Conservation (phyloP, 1,284 basidiomycete species). For the Cutaneotrichosporon sp. region DNA sequence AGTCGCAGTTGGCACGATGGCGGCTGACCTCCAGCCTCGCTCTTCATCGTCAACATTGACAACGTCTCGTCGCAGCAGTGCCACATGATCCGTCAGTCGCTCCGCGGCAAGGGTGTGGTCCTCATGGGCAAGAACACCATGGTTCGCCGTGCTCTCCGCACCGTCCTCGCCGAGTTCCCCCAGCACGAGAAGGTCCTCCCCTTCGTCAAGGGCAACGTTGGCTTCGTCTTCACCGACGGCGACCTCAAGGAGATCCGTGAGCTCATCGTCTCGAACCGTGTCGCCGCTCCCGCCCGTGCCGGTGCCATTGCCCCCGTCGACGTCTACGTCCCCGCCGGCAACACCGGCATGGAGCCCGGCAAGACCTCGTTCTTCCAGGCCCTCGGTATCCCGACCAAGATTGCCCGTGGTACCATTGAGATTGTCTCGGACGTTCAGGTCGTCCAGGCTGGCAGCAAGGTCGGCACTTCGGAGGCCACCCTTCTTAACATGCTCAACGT, state of each 20-base stretch:
- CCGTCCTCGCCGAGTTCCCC: conserved; percentile 83
- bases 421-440: conserved; percentile 97
- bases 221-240: conserved; percentile 93
- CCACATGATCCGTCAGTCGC: conserved; percentile 77
- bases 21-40: conserved; percentile 66
- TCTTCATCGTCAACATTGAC: conserved; percentile 99
- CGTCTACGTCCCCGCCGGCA: conserved; percentile 88
- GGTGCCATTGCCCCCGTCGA: conserved; percentile 93
- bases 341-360: conserved; percentile 99
- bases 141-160: conserved; percentile 95
- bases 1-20: conserved; percentile 47
- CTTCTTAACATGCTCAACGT: conserved; percentile 99
- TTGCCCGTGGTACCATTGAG: conserved; percentile 99
- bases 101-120: conserved; percentile 94
- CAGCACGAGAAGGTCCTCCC: conserved; percentile 96
- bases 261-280: conserved; percentile 91
- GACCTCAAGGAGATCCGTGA: conserved; percentile 96
- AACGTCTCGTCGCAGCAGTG: conserved; percentile 99
- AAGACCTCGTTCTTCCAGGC: conserved; percentile 99
- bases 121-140: conserved; percentile 99
- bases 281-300: conserved; percentile 96
- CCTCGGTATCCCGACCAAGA: conserved; percentile 99
- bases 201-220: conserved; percentile 95
- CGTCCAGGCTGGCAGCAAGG: conserved; percentile 85
- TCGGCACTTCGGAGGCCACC: conserved; percentile 95